Evolutionary conservation across 2,329 filamentous ascomycete genomes (phyloP).

Genomic region (Pestalotiopsis sp.): DNA sequence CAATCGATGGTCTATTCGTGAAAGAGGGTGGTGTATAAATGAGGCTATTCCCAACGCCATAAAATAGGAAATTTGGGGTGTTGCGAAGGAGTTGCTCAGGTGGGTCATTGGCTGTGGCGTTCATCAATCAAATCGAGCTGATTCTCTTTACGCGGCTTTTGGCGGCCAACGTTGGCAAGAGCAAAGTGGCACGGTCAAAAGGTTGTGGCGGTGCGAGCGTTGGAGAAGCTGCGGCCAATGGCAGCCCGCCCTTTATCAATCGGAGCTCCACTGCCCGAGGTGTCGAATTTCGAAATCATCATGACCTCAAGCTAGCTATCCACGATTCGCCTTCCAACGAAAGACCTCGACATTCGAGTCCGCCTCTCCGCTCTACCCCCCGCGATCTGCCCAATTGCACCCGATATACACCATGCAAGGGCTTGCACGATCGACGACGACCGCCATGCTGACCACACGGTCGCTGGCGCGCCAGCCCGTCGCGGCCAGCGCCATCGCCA

Average conservation of each 20-base stretch:
- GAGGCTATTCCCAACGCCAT: not conserved
- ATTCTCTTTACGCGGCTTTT: not conserved
- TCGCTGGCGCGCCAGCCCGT: constrained; percentile 33
- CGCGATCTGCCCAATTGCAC: constrained; percentile 15
- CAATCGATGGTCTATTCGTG: too few species aligned
- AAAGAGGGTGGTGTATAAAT: not conserved
- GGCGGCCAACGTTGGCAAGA: not conserved
- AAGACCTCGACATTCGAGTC: not conserved
- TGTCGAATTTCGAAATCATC: constrained; percentile 12
- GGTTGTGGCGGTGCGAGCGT: not conserved
- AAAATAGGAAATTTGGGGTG: not conserved
- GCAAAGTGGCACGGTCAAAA: not conserved
- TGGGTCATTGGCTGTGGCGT: not conserved
- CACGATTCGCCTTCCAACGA: constrained; percentile 11
- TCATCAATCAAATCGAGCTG: not conserved
- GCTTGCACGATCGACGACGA: constrained; percentile 27
- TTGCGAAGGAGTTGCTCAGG: not conserved
- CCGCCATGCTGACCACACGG: constrained; percentile 29
- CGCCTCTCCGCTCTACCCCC: constrained; percentile 14
- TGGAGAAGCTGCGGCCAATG: constrained; percentile 4
- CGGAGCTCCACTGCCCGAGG: constrained; percentile 13
- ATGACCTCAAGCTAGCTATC: constrained; percentile 14
- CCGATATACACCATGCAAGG: constrained; percentile 28
- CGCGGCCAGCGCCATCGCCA: constrained; percentile 21
- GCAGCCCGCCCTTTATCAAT: constrained; percentile 10